phyloP scores from a whole-genome alignment of 805 yeast species.

The Zygosaccharomyces pseudorouxii region DNA sequence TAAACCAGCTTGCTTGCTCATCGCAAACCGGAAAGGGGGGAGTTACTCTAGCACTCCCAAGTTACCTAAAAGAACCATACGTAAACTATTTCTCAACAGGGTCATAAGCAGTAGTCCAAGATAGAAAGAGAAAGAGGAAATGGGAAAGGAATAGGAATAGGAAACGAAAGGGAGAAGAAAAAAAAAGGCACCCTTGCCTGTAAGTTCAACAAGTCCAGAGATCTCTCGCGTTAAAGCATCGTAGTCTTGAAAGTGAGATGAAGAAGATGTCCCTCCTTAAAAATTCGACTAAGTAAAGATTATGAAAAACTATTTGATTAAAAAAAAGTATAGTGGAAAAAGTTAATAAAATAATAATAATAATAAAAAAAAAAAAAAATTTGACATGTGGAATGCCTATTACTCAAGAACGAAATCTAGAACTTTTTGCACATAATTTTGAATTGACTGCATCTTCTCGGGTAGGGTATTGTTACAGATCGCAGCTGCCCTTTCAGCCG shows the following conservation, averaged over 20 bases:
- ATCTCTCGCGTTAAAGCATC: too few relatives aligned
- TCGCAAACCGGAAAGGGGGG: neutral
- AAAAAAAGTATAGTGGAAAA: neutral
- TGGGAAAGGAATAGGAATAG: too few relatives aligned
- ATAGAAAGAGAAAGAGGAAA: too few relatives aligned
- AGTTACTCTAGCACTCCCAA: neutral
- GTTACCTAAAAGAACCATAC: neutral
- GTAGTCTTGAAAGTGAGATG: too few relatives aligned
- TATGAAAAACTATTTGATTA: neutral
- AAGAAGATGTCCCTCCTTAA: neutral
- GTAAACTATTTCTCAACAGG: neutral
- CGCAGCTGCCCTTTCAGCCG: neutral
- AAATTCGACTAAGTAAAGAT: neutral
- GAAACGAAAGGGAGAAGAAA: too few relatives aligned
- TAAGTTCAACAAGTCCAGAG: too few relatives aligned
- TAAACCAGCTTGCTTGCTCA: neutral
- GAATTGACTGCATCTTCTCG: neutral
- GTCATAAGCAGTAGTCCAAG: too few relatives aligned
- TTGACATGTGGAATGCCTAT: neutral
- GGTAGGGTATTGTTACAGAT: neutral
- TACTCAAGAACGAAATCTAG: neutral
- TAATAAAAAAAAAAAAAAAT: neutral
- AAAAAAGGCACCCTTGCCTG: too few relatives aligned
- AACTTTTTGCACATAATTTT: neutral
- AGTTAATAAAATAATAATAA: neutral